Conservation (phyloP, 257 asterid genomes). For the Solanum corneliomulleri region DNA sequence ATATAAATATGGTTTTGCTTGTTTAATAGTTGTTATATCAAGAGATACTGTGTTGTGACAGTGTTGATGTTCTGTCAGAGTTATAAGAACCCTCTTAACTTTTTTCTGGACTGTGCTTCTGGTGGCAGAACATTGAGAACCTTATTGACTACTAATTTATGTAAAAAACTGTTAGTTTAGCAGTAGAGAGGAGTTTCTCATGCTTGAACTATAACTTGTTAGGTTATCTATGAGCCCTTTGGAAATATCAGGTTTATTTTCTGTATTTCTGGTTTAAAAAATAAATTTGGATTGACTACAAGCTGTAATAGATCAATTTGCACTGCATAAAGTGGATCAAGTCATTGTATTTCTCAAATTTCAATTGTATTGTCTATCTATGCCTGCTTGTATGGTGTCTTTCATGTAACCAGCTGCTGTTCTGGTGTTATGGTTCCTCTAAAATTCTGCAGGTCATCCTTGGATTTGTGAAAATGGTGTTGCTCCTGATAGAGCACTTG, state of each 20-base stretch:
- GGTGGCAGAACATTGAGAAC: neutral
- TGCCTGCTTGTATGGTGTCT: neutral
- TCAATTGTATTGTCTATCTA: neutral
- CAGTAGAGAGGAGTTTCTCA: neutral
- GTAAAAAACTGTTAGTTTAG: neutral
- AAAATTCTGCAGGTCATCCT: conserved; percentile 50
- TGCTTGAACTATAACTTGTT: neutral
- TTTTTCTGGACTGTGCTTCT: neutral
- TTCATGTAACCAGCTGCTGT: neutral
- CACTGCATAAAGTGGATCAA: neutral
- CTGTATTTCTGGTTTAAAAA: neutral
- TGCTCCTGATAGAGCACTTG: conserved; percentile 71
- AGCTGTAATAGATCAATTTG: neutral
- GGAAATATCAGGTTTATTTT: neutral
- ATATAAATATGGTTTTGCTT: neutral
- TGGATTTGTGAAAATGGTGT: conserved; percentile 79
- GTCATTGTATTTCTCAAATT: neutral
- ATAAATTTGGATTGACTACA: neutral
- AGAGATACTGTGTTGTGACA: neutral
- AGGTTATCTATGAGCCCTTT: neutral
- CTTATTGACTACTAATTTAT: neutral
- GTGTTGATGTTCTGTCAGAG: neutral
- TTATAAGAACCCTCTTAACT: neutral
- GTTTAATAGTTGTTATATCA: neutral
- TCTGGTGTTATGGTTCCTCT: neutral